Conservation (phyloP, 2,329 filamentous ascomycete species). For the Phialophora verrucosa region DNA sequence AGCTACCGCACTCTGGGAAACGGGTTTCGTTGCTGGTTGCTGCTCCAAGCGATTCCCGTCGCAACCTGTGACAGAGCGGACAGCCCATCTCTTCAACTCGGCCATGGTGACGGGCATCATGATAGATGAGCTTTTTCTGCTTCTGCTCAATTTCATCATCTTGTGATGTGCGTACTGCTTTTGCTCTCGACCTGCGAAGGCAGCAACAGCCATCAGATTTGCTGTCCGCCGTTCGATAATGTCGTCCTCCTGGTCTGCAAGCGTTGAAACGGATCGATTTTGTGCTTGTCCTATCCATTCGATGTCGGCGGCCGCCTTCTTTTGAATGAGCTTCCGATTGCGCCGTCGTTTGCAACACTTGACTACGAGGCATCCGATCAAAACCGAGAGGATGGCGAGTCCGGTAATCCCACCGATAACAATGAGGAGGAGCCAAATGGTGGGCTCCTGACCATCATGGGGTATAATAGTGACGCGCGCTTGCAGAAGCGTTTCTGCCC, state of each 20-base stretch:
- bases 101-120: constrained; percentile 13
- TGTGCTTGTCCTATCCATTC: background rate
- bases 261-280: background rate
- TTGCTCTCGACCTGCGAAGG: constrained; percentile 8
- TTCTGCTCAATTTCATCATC: constrained; percentile 3
- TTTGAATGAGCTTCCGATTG: constrained; percentile 12
- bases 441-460: background rate
- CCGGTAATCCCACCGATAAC: constrained; percentile 15
- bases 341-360: constrained; percentile 11
- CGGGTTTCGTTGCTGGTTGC: background rate
- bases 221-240: constrained; percentile 16
- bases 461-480: constrained; percentile 2
- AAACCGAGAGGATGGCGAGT: constrained; percentile 9
- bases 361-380: constrained; percentile 16
- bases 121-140: constrained; percentile 13
- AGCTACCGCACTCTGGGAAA: background rate
- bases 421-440: constrained; percentile 19
- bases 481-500: background rate
- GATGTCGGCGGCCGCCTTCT: constrained; percentile 2
- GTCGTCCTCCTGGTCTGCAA: constrained; percentile 8
- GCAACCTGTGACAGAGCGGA: constrained; percentile 8
- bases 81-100: constrained; percentile 11
- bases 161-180: constrained; percentile 7
- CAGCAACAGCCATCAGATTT: constrained; percentile 7
- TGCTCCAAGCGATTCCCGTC: background rate